Evolutionary conservation across 768 basidiomycete species (phyloP).

Genomic region (Lactarius evosmus): DNA sequence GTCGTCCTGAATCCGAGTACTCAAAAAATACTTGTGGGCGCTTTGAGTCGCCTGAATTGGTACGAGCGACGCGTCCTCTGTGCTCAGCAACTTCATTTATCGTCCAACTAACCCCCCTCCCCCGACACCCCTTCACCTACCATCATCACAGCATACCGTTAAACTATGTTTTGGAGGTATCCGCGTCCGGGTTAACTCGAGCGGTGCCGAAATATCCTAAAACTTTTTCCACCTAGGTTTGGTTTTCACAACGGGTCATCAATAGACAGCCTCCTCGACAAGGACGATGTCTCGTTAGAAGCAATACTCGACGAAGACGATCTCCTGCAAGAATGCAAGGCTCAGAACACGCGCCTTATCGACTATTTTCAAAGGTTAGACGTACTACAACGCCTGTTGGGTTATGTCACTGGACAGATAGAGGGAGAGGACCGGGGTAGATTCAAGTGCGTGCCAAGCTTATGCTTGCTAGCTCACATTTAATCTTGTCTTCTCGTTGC

Average conservation of each 20-base stretch:
- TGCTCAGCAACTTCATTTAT: conserved; percentile 5
- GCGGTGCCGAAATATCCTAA: neutral
- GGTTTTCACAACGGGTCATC: conserved; percentile 85
- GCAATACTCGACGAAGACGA: conserved; percentile 93
- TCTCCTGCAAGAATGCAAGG: conserved; percentile 91
- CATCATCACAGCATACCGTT: neutral
- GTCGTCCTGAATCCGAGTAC: conserved; percentile 6
- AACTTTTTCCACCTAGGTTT: conserved; percentile 51
- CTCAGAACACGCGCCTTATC: conserved; percentile 85
- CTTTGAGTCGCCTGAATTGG: conserved; percentile 6
- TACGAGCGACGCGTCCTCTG: conserved; percentile 11
- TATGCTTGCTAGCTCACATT: conserved; percentile 21
- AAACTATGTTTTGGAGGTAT: conserved; percentile 29
- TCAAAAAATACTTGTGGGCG: conserved; percentile 9
- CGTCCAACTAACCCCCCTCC: neutral
- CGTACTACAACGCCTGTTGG: conserved; percentile 74
- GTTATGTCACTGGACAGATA: conserved; percentile 84
- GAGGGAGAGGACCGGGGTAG: conserved; percentile 73
- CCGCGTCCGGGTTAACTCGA: neutral
- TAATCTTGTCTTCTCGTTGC: conserved; percentile 14
- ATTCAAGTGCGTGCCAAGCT: conserved; percentile 65
- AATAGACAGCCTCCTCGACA: conserved; percentile 87
- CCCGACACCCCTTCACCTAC: neutral
- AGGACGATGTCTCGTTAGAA: conserved; percentile 86
- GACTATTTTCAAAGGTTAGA: conserved; percentile 83